phyloP scores from a whole-genome alignment of 805 yeast genomes.

The Nakazawaea laoshanensis region DNA sequence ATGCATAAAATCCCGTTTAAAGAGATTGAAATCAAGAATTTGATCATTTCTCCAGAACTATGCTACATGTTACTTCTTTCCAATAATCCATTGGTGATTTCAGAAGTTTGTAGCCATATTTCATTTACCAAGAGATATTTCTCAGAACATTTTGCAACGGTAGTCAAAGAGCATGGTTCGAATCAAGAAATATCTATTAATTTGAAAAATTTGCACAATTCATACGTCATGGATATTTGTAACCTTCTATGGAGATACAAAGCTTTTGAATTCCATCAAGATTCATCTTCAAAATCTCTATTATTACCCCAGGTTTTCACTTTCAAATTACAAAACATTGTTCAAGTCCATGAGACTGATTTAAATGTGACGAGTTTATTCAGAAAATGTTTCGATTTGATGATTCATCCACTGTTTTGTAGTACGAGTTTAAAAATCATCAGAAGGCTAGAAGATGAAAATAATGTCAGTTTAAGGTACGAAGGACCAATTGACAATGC shows the following conservation, averaged over 20 bases:
- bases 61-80: slow-evolving; percentile 29
- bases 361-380: slow-evolving; percentile 3
- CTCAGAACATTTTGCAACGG: slow-evolving; percentile 14
- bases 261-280: slow-evolving; percentile 31
- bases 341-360: slow-evolving; percentile 3
- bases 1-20: slow-evolving; percentile 13
- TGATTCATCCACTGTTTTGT: slow-evolving; percentile 44
- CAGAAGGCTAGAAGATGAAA: slow-evolving; percentile 36
- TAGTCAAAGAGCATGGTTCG: neutral
- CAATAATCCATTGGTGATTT: slow-evolving; percentile 33
- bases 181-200: slow-evolving; percentile 11
- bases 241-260: slow-evolving; percentile 50
- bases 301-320: slow-evolving; percentile 25
- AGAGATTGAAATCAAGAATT: slow-evolving; percentile 14
- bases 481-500: slow-evolving; percentile 45
- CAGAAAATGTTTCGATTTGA: slow-evolving; percentile 25
- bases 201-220: slow-evolving; percentile 30
- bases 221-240: slow-evolving; percentile 46
- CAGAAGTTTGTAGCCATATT: slow-evolving; percentile 38
- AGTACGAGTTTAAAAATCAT: slow-evolving; percentile 33
- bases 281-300: slow-evolving; percentile 29
- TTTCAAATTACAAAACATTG: slow-evolving; percentile 18
- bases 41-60: slow-evolving; percentile 32
- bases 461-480: slow-evolving; percentile 27
- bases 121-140: slow-evolving; percentile 29